These are phyloP conservation scores for Bjerkandera adusta DNA, from an alignment of 1,284 basidiomycete species.

Conservation along the genomic window DNA sequence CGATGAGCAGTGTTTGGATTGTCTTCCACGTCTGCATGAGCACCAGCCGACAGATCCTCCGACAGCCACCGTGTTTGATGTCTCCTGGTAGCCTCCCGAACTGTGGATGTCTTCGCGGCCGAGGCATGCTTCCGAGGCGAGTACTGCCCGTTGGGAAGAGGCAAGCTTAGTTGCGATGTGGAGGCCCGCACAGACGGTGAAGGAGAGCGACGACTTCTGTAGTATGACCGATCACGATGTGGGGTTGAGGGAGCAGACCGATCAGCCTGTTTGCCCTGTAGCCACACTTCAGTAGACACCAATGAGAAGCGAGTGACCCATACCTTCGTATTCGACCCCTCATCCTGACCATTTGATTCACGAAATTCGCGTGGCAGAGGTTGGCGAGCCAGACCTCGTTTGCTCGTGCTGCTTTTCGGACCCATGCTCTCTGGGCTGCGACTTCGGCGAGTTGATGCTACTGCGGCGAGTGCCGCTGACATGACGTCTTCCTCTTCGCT, in stretches of 20 bases:
- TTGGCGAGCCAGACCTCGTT: conserved; percentile 45
- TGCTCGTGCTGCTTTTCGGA: conserved; percentile 33
- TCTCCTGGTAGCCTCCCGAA: conserved; percentile 42
- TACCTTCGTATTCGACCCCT: conserved; percentile 33
- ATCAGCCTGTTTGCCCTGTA: too few relatives aligned
- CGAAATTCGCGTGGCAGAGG: conserved; percentile 64
- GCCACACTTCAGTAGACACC: conserved; percentile 15
- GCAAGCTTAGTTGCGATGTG: conserved; percentile 1
- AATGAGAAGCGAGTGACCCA: conserved; percentile 9
- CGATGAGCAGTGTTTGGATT: conserved; percentile 11
- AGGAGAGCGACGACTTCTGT: conserved; percentile 20
- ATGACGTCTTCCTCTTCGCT: conserved; percentile 39
- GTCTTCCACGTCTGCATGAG: conserved; percentile 28
- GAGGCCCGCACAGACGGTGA: conserved; percentile 22
- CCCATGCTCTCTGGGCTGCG: conserved; percentile 5
- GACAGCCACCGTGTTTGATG: conserved; percentile 53
- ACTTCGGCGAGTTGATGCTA: conserved; percentile 47
- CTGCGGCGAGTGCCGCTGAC: conserved; percentile 57
- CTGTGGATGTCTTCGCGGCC: conserved; percentile 40
- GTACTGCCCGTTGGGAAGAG: conserved; percentile 21
- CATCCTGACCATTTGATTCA: conserved; percentile 33
- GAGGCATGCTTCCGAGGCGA: conserved; percentile 31
- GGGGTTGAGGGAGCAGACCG: conserved; percentile 25
- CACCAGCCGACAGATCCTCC: conserved; percentile 31
- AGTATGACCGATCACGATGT: conserved; percentile 17